Evolutionary conservation across 345 rosid species (phyloP).

Genomic region (Garcia nutans): DNA sequence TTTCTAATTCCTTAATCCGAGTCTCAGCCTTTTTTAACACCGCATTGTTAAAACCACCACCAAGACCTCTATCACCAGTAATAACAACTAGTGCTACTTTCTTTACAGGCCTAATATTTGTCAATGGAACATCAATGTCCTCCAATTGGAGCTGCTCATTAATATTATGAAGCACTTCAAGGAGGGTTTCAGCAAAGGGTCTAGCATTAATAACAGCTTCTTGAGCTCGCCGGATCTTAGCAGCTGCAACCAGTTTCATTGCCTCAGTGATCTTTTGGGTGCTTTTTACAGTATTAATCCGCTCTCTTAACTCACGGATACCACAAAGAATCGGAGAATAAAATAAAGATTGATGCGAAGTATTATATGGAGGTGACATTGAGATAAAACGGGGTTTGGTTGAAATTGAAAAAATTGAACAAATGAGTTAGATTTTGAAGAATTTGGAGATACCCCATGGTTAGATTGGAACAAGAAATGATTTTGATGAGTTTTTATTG

Average conservation of each 20-base stretch:
- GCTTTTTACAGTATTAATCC: slow-evolving; percentile 59
- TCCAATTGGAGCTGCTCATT: slow-evolving; percentile 55
- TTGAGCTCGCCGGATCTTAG: slow-evolving; percentile 77
- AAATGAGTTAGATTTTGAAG: slow-evolving; percentile 22
- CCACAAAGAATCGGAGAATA: slow-evolving; percentile 39
- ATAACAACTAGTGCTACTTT: slow-evolving; percentile 72
- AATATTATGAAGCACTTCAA: slow-evolving; percentile 50
- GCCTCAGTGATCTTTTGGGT: slow-evolving; percentile 78
- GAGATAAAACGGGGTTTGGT: slow-evolving; percentile 20
- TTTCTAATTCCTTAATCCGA: slow-evolving; percentile 56
- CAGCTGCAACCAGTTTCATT: slow-evolving; percentile 84
- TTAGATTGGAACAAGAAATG: slow-evolving; percentile 40
- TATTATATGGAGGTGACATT: slow-evolving; percentile 6
- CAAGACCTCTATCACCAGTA: slow-evolving; percentile 72
- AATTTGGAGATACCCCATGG: slow-evolving; percentile 30
- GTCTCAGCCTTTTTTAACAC: slow-evolving; percentile 57
- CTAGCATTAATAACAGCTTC: slow-evolving; percentile 77
- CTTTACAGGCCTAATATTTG: slow-evolving; percentile 61
- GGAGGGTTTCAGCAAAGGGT: slow-evolving; percentile 64
- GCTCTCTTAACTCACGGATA: slow-evolving; percentile 58
- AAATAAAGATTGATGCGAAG: slow-evolving; percentile 6
- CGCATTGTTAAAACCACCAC: slow-evolving; percentile 80
- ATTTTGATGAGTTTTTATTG: neutral
- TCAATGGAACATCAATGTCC: slow-evolving; percentile 69
- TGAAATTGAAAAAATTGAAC: slow-evolving; percentile 24